These are phyloP conservation scores for Exsudoporus floridanus DNA, from an alignment of 1,284 basidiomycete genomes.

Conservation along the genomic window DNA sequence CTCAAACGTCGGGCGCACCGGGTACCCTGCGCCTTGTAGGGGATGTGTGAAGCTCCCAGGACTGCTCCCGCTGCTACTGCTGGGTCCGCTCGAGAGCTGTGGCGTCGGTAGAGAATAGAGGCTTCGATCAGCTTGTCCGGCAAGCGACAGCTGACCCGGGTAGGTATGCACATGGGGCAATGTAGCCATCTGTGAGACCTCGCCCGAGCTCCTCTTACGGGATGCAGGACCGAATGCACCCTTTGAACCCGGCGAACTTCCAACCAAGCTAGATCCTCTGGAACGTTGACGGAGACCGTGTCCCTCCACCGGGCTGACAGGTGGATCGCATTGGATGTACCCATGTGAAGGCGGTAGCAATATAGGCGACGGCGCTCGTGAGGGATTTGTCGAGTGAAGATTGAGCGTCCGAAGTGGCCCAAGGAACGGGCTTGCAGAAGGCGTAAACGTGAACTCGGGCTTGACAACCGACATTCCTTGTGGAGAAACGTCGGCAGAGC, in stretches of 20 bases:
- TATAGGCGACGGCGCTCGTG: constrained; percentile 67
- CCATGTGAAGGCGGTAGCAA: constrained; percentile 52
- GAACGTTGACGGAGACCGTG: constrained; percentile 22
- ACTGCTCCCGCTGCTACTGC: constrained; percentile 57
- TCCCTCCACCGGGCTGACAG: constrained; percentile 39
- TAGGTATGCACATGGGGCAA: constrained; percentile 36
- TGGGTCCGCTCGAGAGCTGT: constrained; percentile 59
- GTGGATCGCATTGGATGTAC: constrained; percentile 25
- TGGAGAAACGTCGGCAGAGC: constrained; percentile 29
- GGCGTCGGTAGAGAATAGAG: constrained; percentile 50
- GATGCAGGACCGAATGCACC: constrained; percentile 27
- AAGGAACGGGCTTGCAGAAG: constrained; percentile 81
- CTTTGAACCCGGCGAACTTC: constrained; percentile 42
- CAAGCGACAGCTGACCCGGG: constrained; percentile 32
- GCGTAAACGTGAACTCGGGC: constrained; percentile 47
- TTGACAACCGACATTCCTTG: constrained; percentile 26
- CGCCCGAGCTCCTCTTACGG: constrained; percentile 35
- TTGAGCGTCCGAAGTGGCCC: constrained; percentile 77
- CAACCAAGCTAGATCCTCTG: constrained; percentile 36
- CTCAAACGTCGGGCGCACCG: constrained; percentile 28
- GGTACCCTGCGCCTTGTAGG: constrained; percentile 18
- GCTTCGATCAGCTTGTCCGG: constrained; percentile 36
- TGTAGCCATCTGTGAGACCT: constrained; percentile 26
- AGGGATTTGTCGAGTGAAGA: constrained; percentile 64
- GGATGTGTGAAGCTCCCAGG: constrained; percentile 45